These are phyloP conservation scores for Castanea crenata DNA, from an alignment of 306 rosid species.

Conservation along the genomic window DNA sequence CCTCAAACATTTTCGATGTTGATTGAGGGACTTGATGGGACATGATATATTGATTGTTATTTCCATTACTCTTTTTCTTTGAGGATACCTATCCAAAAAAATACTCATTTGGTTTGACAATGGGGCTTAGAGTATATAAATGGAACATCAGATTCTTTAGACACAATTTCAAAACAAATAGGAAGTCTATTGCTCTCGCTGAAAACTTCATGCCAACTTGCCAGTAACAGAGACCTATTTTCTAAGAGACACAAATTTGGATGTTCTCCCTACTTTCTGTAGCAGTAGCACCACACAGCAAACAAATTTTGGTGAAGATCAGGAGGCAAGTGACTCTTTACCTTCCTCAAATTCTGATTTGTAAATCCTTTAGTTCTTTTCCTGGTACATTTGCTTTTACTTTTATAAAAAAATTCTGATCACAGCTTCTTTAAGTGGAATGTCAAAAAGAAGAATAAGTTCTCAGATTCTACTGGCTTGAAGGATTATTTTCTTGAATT, in stretches of 20 bases:
- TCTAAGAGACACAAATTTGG: conserved; percentile 2
- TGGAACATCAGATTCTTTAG: conserved; percentile 13
- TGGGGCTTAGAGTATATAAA: conserved; percentile 10
- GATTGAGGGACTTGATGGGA: conserved; percentile 49
- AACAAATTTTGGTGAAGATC: background rate
- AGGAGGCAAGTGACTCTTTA: conserved; percentile 40
- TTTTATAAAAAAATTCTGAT: background rate
- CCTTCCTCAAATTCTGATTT: conserved; percentile 3
- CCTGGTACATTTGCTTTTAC: background rate
- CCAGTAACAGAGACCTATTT: conserved; percentile 3
- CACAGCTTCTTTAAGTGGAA: background rate
- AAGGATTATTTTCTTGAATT: background rate
- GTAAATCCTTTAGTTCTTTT: background rate
- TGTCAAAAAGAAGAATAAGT: background rate
- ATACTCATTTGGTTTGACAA: conserved; percentile 7
- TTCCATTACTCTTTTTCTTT: background rate
- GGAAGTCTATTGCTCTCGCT: background rate
- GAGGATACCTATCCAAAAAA: too few species aligned
- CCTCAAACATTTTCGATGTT: conserved; percentile 67
- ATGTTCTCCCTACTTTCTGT: conserved; percentile 7
- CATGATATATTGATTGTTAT: conserved; percentile 11
- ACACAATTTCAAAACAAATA: background rate
- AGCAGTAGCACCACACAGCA: conserved; percentile 3
- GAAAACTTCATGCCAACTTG: background rate
- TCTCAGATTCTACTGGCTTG: background rate